phyloP scores from a whole-genome alignment of 2,329 filamentous ascomycete species.

The Fusarium brevicatenulatum region DNA sequence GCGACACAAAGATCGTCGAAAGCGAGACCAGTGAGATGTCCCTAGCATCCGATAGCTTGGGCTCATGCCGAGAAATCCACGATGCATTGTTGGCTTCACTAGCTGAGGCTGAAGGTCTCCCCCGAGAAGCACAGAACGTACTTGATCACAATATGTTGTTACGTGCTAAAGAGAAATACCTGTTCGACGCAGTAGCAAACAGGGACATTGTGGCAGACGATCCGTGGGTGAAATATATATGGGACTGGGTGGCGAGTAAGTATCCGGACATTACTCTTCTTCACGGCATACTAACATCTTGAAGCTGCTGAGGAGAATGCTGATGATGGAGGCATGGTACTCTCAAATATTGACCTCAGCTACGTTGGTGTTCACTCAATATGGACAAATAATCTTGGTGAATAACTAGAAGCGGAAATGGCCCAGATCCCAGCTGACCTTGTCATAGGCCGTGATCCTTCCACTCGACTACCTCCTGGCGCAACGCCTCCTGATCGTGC shows the following conservation, averaged over 20 bases:
- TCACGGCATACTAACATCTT: not conserved
- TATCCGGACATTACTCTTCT: conserved; percentile 27
- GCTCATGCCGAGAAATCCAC: conserved; percentile 66
- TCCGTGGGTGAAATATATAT: conserved; percentile 79
- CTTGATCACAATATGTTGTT: conserved; percentile 68
- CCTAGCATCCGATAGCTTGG: conserved; percentile 51
- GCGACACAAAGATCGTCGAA: conserved; percentile 43
- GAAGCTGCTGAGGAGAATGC: conserved; percentile 72
- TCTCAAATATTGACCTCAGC: conserved; percentile 74
- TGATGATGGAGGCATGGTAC: conserved; percentile 75
- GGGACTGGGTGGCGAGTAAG: conserved; percentile 77
- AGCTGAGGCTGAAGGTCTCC: conserved; percentile 57
- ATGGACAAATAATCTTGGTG: conserved; percentile 76
- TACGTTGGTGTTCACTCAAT: conserved; percentile 79
- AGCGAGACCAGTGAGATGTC: conserved; percentile 51
- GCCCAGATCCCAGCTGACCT: conserved; percentile 7
- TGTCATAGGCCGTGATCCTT: conserved; percentile 58
- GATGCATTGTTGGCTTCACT: conserved; percentile 63
- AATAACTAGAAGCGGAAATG: conserved; percentile 30
- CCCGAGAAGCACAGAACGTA: conserved; percentile 61
- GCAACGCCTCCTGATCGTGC: conserved; percentile 57
- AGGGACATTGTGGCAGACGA: conserved; percentile 75
- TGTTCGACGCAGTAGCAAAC: conserved; percentile 73
- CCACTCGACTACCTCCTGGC: conserved; percentile 59
- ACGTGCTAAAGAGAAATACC: conserved; percentile 69